Evolutionary conservation across 164 flowering plant species (phyloP).

Genomic region (Cinnamomum chago): DNA sequence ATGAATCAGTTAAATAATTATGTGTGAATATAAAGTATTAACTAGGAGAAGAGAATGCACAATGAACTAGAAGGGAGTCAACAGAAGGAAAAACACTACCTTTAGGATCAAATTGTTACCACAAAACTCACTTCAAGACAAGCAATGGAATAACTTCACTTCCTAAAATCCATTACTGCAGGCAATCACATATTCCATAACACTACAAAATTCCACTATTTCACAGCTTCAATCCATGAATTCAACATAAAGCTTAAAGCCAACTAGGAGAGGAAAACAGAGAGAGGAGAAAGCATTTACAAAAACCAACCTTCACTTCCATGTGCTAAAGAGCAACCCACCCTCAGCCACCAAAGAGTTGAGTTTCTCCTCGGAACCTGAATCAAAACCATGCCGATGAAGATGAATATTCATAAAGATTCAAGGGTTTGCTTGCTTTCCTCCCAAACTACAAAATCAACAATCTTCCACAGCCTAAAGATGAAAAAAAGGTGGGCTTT

Average conservation of each 20-base stretch:
- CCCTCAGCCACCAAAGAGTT: constrained; percentile 3
- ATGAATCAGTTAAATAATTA: no score
- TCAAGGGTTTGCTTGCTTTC: not conserved
- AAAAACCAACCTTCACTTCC: constrained; percentile 4
- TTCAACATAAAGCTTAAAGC: not conserved
- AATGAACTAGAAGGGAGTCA: no score
- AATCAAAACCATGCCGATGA: not conserved
- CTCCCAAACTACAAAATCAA: not conserved
- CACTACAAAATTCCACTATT: not conserved
- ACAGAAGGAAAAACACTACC: no score
- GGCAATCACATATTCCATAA: not conserved
- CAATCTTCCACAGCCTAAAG: not conserved
- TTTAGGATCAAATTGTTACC: not conserved
- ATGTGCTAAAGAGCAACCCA: not conserved
- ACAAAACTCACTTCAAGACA: not conserved
- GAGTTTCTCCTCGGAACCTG: constrained; percentile 8
- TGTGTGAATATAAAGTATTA: no score
- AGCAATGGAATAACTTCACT: not conserved
- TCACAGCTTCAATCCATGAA: not conserved
- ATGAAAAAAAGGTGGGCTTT: not conserved
- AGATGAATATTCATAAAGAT: not conserved
- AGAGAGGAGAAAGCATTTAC: not conserved
- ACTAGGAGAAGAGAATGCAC: no score
- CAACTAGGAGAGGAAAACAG: not conserved
- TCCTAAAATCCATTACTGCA: not conserved